phyloP scores from a whole-genome alignment of 1,284 basidiomycete species.

The Clitocybe nebularis region DNA sequence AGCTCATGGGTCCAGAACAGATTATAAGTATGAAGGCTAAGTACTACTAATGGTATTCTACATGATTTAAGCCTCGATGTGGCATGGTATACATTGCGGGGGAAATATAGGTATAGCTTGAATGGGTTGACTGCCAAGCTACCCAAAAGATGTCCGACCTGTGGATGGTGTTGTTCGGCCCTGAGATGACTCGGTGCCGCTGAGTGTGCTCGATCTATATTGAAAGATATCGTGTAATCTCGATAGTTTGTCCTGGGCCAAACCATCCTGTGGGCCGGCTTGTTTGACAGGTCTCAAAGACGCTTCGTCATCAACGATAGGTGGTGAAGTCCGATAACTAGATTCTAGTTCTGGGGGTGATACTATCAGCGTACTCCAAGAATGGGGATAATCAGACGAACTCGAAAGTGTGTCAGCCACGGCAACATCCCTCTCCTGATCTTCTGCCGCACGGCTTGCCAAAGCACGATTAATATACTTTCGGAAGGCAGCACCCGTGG shows the following conservation, averaged over 20 bases:
- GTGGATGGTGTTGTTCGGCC: constrained; percentile 28
- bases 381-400: constrained; percentile 33
- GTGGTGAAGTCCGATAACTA: constrained; percentile 31
- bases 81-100: constrained; percentile 7
- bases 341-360: constrained; percentile 62
- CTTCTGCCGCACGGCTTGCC: constrained; percentile 80
- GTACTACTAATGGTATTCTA: constrained; percentile 7
- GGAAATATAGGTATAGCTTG: neutral
- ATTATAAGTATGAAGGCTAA: neutral
- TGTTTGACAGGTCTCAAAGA: constrained; percentile 28
- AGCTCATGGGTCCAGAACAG: neutral
- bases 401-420: constrained; percentile 76
- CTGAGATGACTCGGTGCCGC: constrained; percentile 59
- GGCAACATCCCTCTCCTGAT: constrained; percentile 72
- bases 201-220: constrained; percentile 68
- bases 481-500: constrained; percentile 77
- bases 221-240: constrained; percentile 77
- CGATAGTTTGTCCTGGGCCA: constrained; percentile 62
- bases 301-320: constrained; percentile 19
- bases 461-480: constrained; percentile 83
- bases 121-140: neutral
- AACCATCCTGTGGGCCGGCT: constrained; percentile 27
- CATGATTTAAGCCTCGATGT: constrained; percentile 1
- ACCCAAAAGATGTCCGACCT: constrained; percentile 18
- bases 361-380: neutral